A percentile compares a stretch with the other conserved stretches of the same genome.
Evolutionary conservation across 1,284 basidiomycete genomes (phyloP).

Genomic region (Athelia sp.): DNA sequence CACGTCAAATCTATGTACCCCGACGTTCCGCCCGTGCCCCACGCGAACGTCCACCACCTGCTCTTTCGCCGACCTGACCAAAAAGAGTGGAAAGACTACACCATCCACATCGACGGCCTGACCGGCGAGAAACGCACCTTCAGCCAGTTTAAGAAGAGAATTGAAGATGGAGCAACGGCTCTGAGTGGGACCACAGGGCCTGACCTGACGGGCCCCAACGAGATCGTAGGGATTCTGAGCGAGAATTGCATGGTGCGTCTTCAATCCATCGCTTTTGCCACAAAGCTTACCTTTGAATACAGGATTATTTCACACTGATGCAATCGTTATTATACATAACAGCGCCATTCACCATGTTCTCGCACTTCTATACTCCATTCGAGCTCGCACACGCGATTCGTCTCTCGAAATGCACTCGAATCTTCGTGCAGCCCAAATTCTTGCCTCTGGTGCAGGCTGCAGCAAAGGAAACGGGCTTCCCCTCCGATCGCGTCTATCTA

Average conservation of each 20-base stretch:
- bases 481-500: conserved; percentile 47
- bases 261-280: neutral
- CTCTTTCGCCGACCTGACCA: conserved; percentile 53
- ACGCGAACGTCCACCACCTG: conserved; percentile 52
- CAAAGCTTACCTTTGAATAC: conserved; percentile 1
- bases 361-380: conserved; percentile 59
- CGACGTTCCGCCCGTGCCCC: conserved; percentile 31
- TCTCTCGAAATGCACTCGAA: conserved; percentile 46
- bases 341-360: conserved; percentile 59
- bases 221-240: conserved; percentile 64
- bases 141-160: conserved; percentile 42
- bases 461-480: conserved; percentile 45
- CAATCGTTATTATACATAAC: conserved; percentile 53
- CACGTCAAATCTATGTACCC: conserved; percentile 37
- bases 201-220: conserved; percentile 38
- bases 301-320: conserved; percentile 62
- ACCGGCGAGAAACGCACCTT: conserved; percentile 43
- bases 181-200: conserved; percentile 48
- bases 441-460: conserved; percentile 45
- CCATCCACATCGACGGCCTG: conserved; percentile 50
- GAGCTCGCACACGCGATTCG: conserved; percentile 58
- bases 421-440: conserved; percentile 58
- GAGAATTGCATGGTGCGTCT: conserved; percentile 59
- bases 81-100: conserved; percentile 46
- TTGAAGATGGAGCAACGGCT: conserved; percentile 53